Evolutionary conservation across 768 basidiomycete genomes (phyloP).

Genomic region (Tylopilus rubrobrunneus): DNA sequence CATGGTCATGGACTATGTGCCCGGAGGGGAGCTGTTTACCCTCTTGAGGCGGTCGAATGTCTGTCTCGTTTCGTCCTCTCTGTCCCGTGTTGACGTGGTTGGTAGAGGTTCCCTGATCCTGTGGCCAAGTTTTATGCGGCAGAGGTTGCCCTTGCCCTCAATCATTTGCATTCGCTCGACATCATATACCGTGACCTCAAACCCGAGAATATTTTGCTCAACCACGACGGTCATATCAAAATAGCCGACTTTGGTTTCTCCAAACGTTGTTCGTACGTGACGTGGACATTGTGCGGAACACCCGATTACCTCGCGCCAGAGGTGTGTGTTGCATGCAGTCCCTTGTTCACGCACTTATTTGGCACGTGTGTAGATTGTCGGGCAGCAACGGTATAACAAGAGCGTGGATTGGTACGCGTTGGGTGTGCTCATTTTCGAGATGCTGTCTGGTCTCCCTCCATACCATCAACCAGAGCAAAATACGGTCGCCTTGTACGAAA

Average conservation of each 20-base stretch:
- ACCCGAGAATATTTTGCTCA: conserved; percentile 93
- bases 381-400: conserved; percentile 86
- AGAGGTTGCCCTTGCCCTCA: conserved; percentile 89
- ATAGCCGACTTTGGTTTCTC: conserved; percentile 97
- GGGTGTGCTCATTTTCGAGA: conserved; percentile 95
- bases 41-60: conserved; percentile 88
- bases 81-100: conserved; percentile 7
- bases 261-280: conserved; percentile 80
- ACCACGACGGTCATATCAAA: conserved; percentile 94
- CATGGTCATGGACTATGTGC: conserved; percentile 97
- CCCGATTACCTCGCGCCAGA: conserved; percentile 98
- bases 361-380: conserved; percentile 53
- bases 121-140: conserved; percentile 98
- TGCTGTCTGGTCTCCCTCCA: conserved; percentile 94
- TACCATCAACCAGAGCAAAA: conserved; percentile 87
- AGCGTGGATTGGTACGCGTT: conserved; percentile 99
- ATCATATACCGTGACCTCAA: conserved; percentile 98
- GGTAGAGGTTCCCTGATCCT: conserved; percentile 88
- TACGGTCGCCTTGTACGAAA: conserved; percentile 87
- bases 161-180: conserved; percentile 79
- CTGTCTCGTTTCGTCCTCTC: conserved; percentile 25
- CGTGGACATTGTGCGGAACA: conserved; percentile 94
- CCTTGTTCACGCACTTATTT: conserved; percentile 5
- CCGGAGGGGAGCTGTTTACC: conserved; percentile 96
- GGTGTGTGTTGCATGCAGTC: conserved; percentile 37